A percentile compares a stretch with the other conserved stretches of the same genome.
These are phyloP conservation scores for Keqinozyma sinolaborantium DNA, from an alignment of 1,139 yeast genomes.

Conservation along the genomic window DNA sequence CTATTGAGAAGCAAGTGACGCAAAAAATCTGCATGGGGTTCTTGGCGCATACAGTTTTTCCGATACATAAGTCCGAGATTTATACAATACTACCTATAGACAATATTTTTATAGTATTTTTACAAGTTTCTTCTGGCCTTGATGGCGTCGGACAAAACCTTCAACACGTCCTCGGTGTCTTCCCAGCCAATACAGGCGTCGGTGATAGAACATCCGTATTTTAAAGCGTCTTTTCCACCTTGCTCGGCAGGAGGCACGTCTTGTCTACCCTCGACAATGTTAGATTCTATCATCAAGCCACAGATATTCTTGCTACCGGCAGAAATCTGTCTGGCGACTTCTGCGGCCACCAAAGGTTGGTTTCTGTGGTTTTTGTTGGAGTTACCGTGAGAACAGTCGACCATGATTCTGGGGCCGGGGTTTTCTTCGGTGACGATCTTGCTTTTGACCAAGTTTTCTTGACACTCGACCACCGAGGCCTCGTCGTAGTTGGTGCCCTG, in stretches of 20 bases:
- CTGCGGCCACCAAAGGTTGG: conserved; percentile 89
- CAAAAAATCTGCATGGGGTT: too few relatives aligned
- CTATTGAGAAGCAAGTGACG: too few relatives aligned
- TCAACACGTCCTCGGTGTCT: conserved; percentile 70
- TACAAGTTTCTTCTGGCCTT: conserved; percentile 60
- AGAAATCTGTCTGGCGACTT: conserved; percentile 71
- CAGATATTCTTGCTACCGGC: conserved; percentile 77
- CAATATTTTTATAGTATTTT: conserved; percentile 3
- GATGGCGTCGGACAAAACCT: conserved; percentile 73
- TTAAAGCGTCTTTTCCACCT: conserved; percentile 68
- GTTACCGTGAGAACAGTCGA: conserved; percentile 97
- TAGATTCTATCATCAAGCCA: conserved; percentile 96
- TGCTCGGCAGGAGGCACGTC: conserved; percentile 59
- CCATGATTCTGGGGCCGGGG: conserved; percentile 75
- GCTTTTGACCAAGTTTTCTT: conserved; percentile 58
- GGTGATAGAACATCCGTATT: conserved; percentile 92
- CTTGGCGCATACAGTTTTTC: too few relatives aligned
- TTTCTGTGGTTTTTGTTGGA: conserved; percentile 85
- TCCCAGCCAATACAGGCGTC: conserved; percentile 96
- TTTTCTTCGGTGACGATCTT: conserved; percentile 46
- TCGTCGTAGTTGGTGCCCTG: conserved; percentile 87
- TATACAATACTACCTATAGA: not conserved
- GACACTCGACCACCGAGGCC: conserved; percentile 64
- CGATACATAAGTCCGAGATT: not conserved
- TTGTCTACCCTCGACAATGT: conserved; percentile 89